phyloP scores from a whole-genome alignment of 2,329 filamentous ascomycete species.

The Pyricularia grisea region DNA sequence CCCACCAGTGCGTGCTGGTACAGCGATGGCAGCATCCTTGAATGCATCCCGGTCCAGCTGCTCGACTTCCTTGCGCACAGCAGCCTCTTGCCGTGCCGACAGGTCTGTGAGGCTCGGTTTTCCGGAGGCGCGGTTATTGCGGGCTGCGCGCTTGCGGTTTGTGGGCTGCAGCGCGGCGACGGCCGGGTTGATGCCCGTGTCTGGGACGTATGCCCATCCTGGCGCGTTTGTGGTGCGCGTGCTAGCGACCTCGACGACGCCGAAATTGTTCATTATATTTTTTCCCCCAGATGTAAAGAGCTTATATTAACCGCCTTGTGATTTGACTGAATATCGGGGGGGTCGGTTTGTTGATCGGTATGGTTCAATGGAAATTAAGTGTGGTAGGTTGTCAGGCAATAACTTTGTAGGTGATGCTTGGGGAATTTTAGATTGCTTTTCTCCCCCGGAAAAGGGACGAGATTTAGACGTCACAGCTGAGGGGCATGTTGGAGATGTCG shows the following conservation, averaged over 20 bases:
- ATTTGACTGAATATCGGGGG: not conserved
- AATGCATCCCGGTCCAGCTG: conserved; percentile 75
- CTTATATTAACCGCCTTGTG: not conserved
- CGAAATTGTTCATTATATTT: conserved; percentile 51
- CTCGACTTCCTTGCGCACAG: conserved; percentile 71
- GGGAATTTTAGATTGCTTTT: not conserved
- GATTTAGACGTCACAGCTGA: not conserved
- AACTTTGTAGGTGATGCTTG: not conserved
- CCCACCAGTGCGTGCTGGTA: conserved; percentile 47
- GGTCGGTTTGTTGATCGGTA: no score
- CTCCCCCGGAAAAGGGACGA: not conserved
- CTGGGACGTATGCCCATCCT: conserved; percentile 88
- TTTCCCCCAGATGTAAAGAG: not conserved
- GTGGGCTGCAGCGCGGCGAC: conserved; percentile 36
- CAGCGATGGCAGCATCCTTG: conserved; percentile 60
- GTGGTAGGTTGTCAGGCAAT: not conserved
- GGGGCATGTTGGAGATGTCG: not conserved
- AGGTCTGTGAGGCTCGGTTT: conserved; percentile 50
- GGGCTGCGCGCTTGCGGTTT: conserved; percentile 63
- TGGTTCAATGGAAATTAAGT: not conserved
- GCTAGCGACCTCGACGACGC: conserved; percentile 75
- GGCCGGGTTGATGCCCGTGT: conserved; percentile 52
- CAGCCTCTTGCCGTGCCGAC: conserved; percentile 73
- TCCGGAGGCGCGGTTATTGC: conserved; percentile 16
- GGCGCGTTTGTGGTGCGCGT: conserved; percentile 61